Conservation (phyloP, 148 eudicot species). For the Vaccinium darrowii region DNA sequence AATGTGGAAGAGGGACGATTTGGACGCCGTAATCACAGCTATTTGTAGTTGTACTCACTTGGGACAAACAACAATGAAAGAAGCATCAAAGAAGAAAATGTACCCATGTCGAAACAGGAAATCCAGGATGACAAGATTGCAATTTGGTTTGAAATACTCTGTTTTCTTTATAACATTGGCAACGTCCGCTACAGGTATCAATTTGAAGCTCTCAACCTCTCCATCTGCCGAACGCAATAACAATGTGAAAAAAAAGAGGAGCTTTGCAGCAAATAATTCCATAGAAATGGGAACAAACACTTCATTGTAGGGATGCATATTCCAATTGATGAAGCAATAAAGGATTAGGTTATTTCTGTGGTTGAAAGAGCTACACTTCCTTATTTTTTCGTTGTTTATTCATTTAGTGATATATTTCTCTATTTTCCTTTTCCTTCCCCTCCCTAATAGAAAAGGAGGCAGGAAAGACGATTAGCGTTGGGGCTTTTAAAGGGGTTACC, state of each 20-base stretch:
- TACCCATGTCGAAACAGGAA: no score
- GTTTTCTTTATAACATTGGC: no score
- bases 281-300: slow-evolving; percentile 6
- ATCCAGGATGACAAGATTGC: no score
- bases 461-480: background rate
- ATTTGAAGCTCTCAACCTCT: slow-evolving; percentile 82
- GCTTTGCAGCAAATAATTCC: background rate
- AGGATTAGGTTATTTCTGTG: background rate
- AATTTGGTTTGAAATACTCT: no score
- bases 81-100: no score
- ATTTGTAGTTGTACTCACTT: background rate
- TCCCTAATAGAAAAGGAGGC: background rate
- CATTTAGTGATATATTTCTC: background rate
- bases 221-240: slow-evolving; percentile 55
- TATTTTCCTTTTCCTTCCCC: no score
- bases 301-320: background rate
- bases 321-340: background rate
- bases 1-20: background rate
- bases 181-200: no score
- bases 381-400: background rate
- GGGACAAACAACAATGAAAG: no score
- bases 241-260: background rate
- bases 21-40: background rate
- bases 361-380: background rate
- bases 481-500: slow-evolving; percentile 35